Evolutionary conservation across 805 yeast species (phyloP), one percentile per base, ranked within the genome.

Genomic region (Torulaspora maleeae): DNA sequence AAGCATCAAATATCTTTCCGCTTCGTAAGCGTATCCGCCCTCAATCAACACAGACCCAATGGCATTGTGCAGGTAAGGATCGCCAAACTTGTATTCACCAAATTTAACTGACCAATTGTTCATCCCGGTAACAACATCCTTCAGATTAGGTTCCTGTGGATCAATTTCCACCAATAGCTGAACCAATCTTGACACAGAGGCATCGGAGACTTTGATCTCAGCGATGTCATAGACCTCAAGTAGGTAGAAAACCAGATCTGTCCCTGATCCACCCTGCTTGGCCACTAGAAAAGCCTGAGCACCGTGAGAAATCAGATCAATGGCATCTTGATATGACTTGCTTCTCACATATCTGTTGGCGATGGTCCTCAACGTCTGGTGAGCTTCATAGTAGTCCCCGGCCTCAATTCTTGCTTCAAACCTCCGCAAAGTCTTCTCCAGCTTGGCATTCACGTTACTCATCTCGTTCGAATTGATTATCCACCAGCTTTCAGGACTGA

Each of bases 321-420:
- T 74, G 8, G 97, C 95, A 32, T 83, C 82, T 2, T 67, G 69
- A 61, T 76, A 86, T 48, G 83, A 79, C 49, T 79, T 79, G 19
- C 80, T 61, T 51, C 86, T 79, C 35, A 85, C 83, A 59, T 86
- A 84, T 60, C 99, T 75, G 54, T 89, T 89, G 34, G 86, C 86
- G 43, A 91, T 85, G 5, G 98, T 88, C 59, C 96, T 74, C 41
- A 93, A 74, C 0, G 96, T 90, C 66, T 93, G 98, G 63, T 91
- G 96, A 0, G 98, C 98, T 63, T 93, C 99, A 63, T 91, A 91
- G 68, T 75, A 88, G 44, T 89, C 85, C 2, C 86, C 87, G 40
- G 75, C 75, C 41, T 75, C 77, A 51, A 91, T 83, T 56, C 85
- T 82, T 20, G 58, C 75, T 58, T 81, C 78, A 68, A 83, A 84